Evolutionary conservation across 345 rosid species (phyloP).

Genomic region (Triadica sebifera): DNA sequence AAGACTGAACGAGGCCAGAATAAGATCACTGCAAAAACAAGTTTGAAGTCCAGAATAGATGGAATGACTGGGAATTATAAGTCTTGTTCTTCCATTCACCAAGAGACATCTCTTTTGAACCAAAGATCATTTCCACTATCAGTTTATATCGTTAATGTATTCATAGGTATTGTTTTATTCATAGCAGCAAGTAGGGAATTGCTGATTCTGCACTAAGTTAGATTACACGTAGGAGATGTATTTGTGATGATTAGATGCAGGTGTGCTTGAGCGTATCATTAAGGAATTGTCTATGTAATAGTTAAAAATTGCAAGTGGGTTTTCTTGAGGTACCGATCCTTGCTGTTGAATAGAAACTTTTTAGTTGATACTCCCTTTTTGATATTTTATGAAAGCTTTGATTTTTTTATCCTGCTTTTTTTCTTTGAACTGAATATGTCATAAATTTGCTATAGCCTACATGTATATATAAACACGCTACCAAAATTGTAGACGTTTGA

Average conservation of each 20-base stretch:
- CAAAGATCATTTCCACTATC: neutral
- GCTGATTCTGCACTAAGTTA: neutral
- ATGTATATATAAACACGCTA: too few species aligned
- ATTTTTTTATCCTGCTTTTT: neutral
- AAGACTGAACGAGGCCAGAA: slow-evolving; percentile 6
- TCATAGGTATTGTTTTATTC: neutral
- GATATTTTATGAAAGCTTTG: neutral
- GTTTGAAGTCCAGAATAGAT: neutral
- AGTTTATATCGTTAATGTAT: neutral
- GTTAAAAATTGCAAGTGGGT: neutral
- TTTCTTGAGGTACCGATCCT: too few species aligned
- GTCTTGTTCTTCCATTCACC: neutral
- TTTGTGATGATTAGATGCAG: neutral
- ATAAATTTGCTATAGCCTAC: too few species aligned
- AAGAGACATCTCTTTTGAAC: neutral
- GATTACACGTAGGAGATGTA: neutral
- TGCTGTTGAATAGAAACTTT: neutral
- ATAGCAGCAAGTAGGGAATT: neutral
- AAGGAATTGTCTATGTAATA: neutral
- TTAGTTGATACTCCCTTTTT: neutral
- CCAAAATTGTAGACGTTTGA: too few species aligned
- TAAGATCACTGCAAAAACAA: too few species aligned
- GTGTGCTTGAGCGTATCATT: neutral
- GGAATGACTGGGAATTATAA: neutral
- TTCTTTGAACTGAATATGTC: neutral